Conservation (phyloP, 2,329 filamentous ascomycete genomes). For the Clarireedia paspali region DNA sequence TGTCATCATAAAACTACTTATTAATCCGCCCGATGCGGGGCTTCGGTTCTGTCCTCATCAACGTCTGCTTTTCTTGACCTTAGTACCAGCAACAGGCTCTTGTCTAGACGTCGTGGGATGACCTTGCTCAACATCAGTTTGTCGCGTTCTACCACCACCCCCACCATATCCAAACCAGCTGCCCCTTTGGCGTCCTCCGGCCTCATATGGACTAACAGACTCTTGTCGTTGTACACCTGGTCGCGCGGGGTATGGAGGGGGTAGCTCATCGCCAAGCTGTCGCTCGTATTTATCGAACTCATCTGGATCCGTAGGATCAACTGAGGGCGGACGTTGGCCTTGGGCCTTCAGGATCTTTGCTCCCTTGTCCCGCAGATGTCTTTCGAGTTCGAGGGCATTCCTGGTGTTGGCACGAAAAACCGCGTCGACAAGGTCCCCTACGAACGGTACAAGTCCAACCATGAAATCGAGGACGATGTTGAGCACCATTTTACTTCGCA, state of each 20-base stretch:
- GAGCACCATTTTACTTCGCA: slow-evolving; percentile 67
- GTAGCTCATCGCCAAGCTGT: slow-evolving; percentile 21
- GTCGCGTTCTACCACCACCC: slow-evolving; percentile 21
- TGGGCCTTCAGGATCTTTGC: slow-evolving; percentile 44
- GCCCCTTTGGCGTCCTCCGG: slow-evolving; percentile 10
- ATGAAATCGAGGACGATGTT: slow-evolving; percentile 71
- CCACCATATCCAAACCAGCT: slow-evolving; percentile 29
- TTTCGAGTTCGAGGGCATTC: slow-evolving; percentile 60
- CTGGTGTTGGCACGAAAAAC: slow-evolving; percentile 68
- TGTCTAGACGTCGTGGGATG: not conserved
- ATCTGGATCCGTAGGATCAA: slow-evolving; percentile 46
- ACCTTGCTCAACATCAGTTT: slow-evolving; percentile 25
- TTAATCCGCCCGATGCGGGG: not conserved
- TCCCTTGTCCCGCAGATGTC: slow-evolving; percentile 61
- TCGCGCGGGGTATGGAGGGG: slow-evolving; percentile 23
- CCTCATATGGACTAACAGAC: slow-evolving; percentile 10
- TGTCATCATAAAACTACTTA: not conserved
- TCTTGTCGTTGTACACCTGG: slow-evolving; percentile 8
- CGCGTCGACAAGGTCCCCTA: slow-evolving; percentile 68
- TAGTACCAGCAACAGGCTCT: not conserved
- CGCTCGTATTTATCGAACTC: slow-evolving; percentile 36
- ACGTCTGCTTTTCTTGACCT: slow-evolving; percentile 7
- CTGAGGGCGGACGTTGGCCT: slow-evolving; percentile 38
- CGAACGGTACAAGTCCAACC: slow-evolving; percentile 64
- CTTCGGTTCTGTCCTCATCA: not conserved